Base-by-base conservation (phyloP, 2,329 filamentous ascomycete species). In the Aspergillus sp. region DNA sequence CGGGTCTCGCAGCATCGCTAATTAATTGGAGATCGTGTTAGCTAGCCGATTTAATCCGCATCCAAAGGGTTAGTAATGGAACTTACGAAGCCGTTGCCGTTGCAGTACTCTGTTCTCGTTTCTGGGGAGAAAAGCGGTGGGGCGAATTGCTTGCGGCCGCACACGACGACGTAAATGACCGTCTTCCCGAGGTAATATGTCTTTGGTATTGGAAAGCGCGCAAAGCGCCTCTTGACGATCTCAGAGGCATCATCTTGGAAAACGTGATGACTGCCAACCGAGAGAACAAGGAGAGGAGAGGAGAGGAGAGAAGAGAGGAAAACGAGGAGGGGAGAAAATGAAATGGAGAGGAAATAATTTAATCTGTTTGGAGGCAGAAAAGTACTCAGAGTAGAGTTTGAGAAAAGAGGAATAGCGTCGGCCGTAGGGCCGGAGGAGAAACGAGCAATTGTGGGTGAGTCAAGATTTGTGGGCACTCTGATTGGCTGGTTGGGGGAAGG, bases 71-170 rank as follows among this genome's bases (percentile, higher is more conserved):
- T 26, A 34, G 33, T 5, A 29, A 35, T 26, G 29, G 33, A 5
- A 75, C 81, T 65, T 73, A 84, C 80, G 75, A 64, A 51, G 75
- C 71, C 50, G 75, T 64, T 51, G 77, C 69, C 36, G 72, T 66
- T 46, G 69, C 72, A 36, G 73, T 75, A 52, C 72, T 74, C 55
- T 73, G 71, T 41, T 60, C 61, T 61, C 73, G 65, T 61, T 68
- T 73, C 58, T 67, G 60, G 52, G 62, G 49, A 52, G 64, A 59
- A 57, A 63, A 67, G 62, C 68, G 66, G 64, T 73, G 68, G 54
- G 72, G 71, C 56, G 72, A 72, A 45, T 71, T 56, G 53, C 71
- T 69, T 46, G 70, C 66, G 46, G 69, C 64, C 44, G 69, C 63
- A 46, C 36, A 39, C 36, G 69, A 59, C 32, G 73, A 66, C 34